phyloP scores from a whole-genome alignment of 2,329 filamentous ascomycete genomes.

The Aureobasidium sp. region DNA sequence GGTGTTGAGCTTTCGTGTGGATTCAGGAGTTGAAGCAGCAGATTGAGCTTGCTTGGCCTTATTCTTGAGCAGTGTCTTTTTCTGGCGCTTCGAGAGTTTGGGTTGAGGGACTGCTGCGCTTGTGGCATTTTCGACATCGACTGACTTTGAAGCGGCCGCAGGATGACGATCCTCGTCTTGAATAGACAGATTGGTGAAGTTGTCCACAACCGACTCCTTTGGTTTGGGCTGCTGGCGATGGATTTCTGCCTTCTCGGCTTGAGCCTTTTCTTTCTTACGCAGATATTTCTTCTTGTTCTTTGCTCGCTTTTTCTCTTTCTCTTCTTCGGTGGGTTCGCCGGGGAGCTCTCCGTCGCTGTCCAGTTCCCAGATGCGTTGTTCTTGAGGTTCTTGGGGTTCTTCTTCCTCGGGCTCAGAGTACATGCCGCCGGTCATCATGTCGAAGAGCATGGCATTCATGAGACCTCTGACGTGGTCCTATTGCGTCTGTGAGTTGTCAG shows the following conservation, averaged over 20 bases:
- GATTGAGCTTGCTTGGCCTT: neutral
- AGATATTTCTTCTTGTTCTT: slow-evolving; percentile 7
- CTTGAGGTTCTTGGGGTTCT: neutral
- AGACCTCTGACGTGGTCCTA: too few species aligned
- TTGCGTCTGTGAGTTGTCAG: too few species aligned
- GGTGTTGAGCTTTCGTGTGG: too few species aligned
- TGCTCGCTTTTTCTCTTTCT: neutral
- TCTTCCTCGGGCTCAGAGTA: neutral
- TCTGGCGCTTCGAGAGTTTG: slow-evolving; percentile 8
- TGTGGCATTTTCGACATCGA: neutral
- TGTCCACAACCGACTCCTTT: neutral
- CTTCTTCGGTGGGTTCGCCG: neutral
- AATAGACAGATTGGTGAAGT: neutral
- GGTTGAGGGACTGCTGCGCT: neutral
- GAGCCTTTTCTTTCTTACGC: slow-evolving; percentile 1
- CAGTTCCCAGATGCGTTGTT: slow-evolving; percentile 6
- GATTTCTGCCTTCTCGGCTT: neutral
- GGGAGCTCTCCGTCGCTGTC: neutral
- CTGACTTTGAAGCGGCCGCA: too few species aligned
- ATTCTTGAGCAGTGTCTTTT: slow-evolving; percentile 11
- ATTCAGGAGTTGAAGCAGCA: neutral
- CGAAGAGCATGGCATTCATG: neutral
- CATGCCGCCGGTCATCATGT: neutral
- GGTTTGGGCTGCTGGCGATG: neutral
- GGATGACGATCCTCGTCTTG: neutral